phyloP scores from a whole-genome alignment of 2,329 filamentous ascomycete species.

The Talaromyces atroroseus region DNA sequence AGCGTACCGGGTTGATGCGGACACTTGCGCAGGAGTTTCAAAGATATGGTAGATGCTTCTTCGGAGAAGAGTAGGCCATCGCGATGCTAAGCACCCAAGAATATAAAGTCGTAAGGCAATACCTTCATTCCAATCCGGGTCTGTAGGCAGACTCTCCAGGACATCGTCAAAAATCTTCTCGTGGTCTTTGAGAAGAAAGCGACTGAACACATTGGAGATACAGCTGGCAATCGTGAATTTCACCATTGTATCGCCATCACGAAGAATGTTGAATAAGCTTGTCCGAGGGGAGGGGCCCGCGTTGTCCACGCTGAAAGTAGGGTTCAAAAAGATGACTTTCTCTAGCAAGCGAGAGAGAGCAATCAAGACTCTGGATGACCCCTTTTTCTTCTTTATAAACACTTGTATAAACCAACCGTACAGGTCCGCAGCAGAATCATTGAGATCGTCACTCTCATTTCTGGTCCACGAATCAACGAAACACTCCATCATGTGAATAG shows the following conservation, averaged over 20 bases:
- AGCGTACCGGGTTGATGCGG: constrained; percentile 62
- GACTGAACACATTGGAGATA: constrained; percentile 69
- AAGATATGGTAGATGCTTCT: constrained; percentile 91
- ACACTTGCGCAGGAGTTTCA: constrained; percentile 73
- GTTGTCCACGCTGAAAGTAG: constrained; percentile 60
- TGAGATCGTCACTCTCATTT: constrained; percentile 52
- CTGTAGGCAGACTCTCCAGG: constrained; percentile 68
- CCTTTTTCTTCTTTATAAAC: constrained; percentile 60
- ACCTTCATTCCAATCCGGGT: constrained; percentile 68
- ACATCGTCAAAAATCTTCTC: constrained; percentile 81
- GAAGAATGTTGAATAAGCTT: constrained; percentile 67
- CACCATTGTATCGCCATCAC: constrained; percentile 60
- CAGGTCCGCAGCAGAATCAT: constrained; percentile 64
- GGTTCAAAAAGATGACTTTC: constrained; percentile 60
- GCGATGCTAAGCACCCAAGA: constrained; percentile 69
- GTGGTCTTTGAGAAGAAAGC: constrained; percentile 77
- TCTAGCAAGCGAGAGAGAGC: constrained; percentile 65
- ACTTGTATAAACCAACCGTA: constrained; percentile 71
- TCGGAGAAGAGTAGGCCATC: constrained; percentile 80
- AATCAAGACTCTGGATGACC: constrained; percentile 65
- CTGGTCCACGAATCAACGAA: constrained; percentile 61
- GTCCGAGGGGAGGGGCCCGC: constrained; percentile 61
- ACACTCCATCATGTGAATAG: constrained; percentile 62
- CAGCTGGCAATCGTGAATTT: constrained; percentile 69
- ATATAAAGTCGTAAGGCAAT: constrained; percentile 78